These are phyloP conservation scores for Aspergillus coremiiformis DNA, from an alignment of 495 filamentous ascomycete species.

Conservation along the genomic window DNA sequence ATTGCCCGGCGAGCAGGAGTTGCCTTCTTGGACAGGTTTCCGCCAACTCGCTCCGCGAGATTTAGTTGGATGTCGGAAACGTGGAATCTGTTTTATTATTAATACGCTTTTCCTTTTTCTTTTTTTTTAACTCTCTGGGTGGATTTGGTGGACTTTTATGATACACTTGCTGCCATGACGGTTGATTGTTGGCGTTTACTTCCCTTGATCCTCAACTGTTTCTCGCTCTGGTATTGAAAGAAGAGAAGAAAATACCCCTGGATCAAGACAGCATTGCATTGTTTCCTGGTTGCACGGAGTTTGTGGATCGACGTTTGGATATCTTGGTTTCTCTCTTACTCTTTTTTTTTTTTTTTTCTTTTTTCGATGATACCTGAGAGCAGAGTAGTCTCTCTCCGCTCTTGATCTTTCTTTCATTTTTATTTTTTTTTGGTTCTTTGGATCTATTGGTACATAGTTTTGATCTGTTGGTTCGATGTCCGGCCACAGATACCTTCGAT, in stretches of 20 bases:
- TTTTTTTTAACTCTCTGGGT: conserved; percentile 3
- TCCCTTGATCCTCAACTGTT: neutral
- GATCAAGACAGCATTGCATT: conserved; percentile 9
- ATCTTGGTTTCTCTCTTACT: neutral
- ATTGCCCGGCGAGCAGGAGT: conserved; percentile 2
- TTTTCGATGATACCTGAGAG: conserved; percentile 10
- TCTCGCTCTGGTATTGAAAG: conserved; percentile 15
- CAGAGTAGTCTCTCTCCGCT: conserved; percentile 9
- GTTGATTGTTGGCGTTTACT: conserved; percentile 4
- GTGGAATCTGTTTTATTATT: conserved; percentile 13
- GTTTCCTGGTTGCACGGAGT: conserved; percentile 6
- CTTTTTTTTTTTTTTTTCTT: conserved; percentile 6
- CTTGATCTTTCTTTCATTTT: conserved; percentile 9
- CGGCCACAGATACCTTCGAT: neutral
- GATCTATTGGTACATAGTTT: neutral
- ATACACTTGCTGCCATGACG: conserved; percentile 4
- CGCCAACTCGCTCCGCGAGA: conserved; percentile 1
- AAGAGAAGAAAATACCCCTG: conserved; percentile 19
- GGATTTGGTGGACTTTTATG: neutral
- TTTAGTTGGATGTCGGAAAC: conserved; percentile 1
- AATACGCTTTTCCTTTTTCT: conserved; percentile 3
- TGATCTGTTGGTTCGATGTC: neutral
- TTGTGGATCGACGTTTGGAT: conserved; percentile 1
- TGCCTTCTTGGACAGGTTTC: conserved; percentile 9
- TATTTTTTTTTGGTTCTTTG: neutral